Base-by-base conservation (phyloP, 2,329 filamentous ascomycete species). In the Tolypocladium guangdongense region DNA sequence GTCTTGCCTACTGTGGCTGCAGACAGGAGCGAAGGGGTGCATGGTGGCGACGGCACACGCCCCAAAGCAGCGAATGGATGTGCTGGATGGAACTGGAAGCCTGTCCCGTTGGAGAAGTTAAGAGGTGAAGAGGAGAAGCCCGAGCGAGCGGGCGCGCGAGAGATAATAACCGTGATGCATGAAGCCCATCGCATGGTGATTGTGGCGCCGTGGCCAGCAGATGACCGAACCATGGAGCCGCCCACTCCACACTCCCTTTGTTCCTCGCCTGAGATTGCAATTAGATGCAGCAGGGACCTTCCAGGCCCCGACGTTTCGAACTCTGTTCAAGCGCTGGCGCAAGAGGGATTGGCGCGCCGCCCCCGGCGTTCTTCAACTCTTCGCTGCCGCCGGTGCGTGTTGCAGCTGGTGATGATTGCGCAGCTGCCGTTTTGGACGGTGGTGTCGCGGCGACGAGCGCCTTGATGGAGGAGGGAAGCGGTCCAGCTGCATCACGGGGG, bases 401-500 rank as follows among this genome's bases (percentile, higher is more conserved):
- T n/a, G 33, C 27, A 27, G 39, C 7, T 7, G 10, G 16, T 7
- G 41, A 30, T 18, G 24, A 16, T 30, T 24, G 16, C 16, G 8
- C 3, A 12, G 24, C 10, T 10, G 32, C 30, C 41, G 24, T 45
- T 8, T 30, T 12, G 41, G 22, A 30, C 41, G 39, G 20, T 24
- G 22, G 38, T 41, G 10, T 39, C n/a, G 18, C 38, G 10, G 5
- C 38, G 38, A 41, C 12, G 8, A 43, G 20, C n/a, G n/a, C n/a
- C n/a, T n/a, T n/a, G n/a, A 47, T 16, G 43, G 43, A 33, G 7
- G 27, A 43, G 16, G 38, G 50, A 20, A 33, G 35, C 32, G 43
- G 51, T 35, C 51, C 51, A 48, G 51, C 51, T 53, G 52, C 52
- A 53, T 49, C 52, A 53, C 45, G 46, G 52, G 46, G 52, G 52